These are phyloP conservation scores for Hortiboletus flavorubellus DNA, from an alignment of 768 basidiomycete genomes.

Conservation along the genomic window DNA sequence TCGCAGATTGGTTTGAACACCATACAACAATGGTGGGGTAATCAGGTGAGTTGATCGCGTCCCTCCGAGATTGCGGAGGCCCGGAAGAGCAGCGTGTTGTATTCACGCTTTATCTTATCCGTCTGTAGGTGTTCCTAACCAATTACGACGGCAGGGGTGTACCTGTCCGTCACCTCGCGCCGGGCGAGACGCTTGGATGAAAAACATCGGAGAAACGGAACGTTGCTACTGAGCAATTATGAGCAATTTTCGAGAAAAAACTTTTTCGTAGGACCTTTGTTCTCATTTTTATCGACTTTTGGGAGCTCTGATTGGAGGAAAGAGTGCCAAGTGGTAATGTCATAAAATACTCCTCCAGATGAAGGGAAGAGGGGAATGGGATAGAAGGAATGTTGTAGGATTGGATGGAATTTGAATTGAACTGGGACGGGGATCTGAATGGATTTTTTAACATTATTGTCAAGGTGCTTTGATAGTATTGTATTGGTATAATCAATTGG, in stretches of 20 bases:
- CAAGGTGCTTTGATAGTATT: neutral
- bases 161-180: constrained; percentile 24
- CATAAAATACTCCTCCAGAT: too few relatives aligned
- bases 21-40: constrained; percentile 30
- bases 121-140: constrained; percentile 19
- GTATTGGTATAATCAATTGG: neutral
- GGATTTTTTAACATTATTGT: neutral
- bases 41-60: constrained; percentile 13
- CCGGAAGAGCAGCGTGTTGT: neutral
- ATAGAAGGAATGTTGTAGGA: neutral
- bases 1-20: constrained; percentile 19
- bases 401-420: neutral
- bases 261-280: too few relatives aligned
- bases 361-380: neutral
- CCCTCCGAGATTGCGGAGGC: too few relatives aligned
- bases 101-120: neutral
- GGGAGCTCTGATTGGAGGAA: too few relatives aligned
- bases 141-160: constrained; percentile 23
- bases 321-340: too few relatives aligned
- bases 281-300: too few relatives aligned
- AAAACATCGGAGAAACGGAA: too few relatives aligned
- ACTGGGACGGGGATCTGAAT: neutral
- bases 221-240: too few relatives aligned
- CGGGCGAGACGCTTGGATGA: constrained; percentile 24
- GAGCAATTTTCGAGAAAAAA: too few relatives aligned